Evolutionary conservation across 345 rosid species (phyloP), one percentile per base, ranked within the genome.

Genomic region (Eucalyptus caleyi): DNA sequence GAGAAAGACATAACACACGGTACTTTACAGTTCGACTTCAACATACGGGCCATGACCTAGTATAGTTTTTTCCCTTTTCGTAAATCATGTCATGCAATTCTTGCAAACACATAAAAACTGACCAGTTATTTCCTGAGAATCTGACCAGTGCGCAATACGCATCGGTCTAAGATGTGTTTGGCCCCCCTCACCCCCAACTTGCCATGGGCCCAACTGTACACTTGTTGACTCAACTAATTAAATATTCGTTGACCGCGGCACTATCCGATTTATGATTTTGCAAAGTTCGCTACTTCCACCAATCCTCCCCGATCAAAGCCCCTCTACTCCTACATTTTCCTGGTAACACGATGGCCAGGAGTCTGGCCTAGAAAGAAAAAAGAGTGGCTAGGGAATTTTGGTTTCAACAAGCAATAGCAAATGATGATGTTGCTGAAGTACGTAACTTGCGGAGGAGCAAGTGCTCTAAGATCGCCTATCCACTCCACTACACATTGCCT

Each of bases 261-360:
- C 65, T 59, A 59, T 59, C 0, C 0, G 2, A 59, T 24, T 24
- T 26, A 3, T 4, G 65, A 59, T 59, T 59, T 59, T 59, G 0
- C 65, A 50, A 59, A 59, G 65, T 59, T 59, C 1, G 6, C 65
- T 59, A 5, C 65, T 59, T 11, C 65, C 65, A 11, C 12, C 30
- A 0, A 59, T 11, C n/a, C 27, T 59, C 30, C 12, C 12, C 65
- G 1, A 59, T 9, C 65, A 26, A 59, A 59, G 0, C 65, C 30
- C 65, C 65, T 59, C 65, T 26, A 26, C 65, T 59, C 65, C 65
- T 26, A 24, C 65, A 59, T 26, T 26, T 59, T 27, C n/a, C 12
- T 11, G 30, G 14, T 59, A 26, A 59, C 27, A 59, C 15, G 27
- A 59, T 59, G 65, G 12, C 30, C 65, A 50, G 54, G 53, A 50